phyloP scores from a whole-genome alignment of 2,329 filamentous ascomycete genomes.

The Xylaria digitata region DNA sequence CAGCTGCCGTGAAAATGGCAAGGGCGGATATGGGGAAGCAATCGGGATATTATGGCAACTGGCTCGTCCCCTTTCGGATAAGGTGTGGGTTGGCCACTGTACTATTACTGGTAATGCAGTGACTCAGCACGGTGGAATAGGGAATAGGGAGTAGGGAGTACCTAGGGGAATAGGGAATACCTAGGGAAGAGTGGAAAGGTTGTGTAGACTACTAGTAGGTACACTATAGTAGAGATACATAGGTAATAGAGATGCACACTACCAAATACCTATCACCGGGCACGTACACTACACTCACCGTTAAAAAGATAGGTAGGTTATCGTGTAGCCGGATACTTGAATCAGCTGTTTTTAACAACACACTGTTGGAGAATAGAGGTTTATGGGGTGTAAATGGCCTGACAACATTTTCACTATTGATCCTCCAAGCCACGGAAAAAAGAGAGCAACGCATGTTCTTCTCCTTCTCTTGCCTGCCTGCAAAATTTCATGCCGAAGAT shows the following conservation, averaged over 20 bases:
- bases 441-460: not conserved
- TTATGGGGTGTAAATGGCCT: slow-evolving; percentile 22
- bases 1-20: slow-evolving; percentile 19
- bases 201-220: no score
- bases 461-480: no score
- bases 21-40: slow-evolving; percentile 11
- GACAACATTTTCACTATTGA: not conserved
- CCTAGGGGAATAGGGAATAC: no score
- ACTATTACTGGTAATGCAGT: no score
- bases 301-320: not conserved
- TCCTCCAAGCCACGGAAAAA: not conserved
- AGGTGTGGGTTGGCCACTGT: not conserved
- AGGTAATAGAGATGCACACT: no score
- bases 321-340: not conserved
- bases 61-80: slow-evolving; percentile 11
- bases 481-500: slow-evolving; percentile 4
- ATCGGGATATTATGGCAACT: slow-evolving; percentile 18
- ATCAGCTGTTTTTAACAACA: slow-evolving; percentile 30
- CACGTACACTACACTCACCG: no score
- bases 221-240: no score
- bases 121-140: no score
- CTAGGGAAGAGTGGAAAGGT: no score
- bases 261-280: no score
- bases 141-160: no score
- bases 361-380: not conserved